Evolutionary conservation across 2,329 filamentous ascomycete genomes (phyloP).

Genomic region (Aspergillus sp.): DNA sequence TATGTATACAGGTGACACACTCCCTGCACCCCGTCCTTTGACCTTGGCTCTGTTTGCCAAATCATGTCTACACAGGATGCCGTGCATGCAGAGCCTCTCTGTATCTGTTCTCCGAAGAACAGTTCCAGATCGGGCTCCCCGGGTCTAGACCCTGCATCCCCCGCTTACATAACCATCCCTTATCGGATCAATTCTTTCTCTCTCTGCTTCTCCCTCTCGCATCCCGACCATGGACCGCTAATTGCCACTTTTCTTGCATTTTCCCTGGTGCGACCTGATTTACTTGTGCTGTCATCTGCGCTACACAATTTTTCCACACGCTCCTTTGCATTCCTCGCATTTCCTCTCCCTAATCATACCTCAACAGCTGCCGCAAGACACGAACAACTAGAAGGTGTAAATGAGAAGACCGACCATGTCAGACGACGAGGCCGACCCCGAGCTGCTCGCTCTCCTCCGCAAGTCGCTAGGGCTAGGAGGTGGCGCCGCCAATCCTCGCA

Average conservation of each 20-base stretch:
- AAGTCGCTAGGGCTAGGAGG: constrained; percentile 63
- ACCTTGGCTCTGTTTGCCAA: too few relatives aligned
- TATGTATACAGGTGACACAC: too few relatives aligned
- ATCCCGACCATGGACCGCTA: background rate
- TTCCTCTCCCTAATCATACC: constrained; percentile 3
- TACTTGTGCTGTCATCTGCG: background rate
- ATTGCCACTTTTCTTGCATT: background rate
- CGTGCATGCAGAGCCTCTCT: too few relatives aligned
- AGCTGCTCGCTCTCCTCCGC: constrained; percentile 76
- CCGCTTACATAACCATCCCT: constrained; percentile 3
- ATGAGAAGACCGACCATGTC: constrained; percentile 51
- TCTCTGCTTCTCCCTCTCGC: constrained; percentile 1
- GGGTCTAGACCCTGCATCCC: too few relatives aligned
- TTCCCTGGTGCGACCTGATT: background rate
- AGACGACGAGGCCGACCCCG: constrained; percentile 81
- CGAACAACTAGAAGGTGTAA: constrained; percentile 10
- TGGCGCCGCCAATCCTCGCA: constrained; percentile 41
- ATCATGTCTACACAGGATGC: too few relatives aligned
- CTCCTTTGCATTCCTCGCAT: background rate
- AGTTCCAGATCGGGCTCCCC: too few relatives aligned
- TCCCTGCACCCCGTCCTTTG: too few relatives aligned
- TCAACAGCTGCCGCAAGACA: too few relatives aligned
- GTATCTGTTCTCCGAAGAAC: too few relatives aligned
- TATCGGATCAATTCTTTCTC: background rate
- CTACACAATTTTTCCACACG: background rate